Percentiles rank a stretch among this genome's conserved stretches.
Conservation (phyloP, 768 basidiomycete genomes). For the Rickenella mellea region DNA sequence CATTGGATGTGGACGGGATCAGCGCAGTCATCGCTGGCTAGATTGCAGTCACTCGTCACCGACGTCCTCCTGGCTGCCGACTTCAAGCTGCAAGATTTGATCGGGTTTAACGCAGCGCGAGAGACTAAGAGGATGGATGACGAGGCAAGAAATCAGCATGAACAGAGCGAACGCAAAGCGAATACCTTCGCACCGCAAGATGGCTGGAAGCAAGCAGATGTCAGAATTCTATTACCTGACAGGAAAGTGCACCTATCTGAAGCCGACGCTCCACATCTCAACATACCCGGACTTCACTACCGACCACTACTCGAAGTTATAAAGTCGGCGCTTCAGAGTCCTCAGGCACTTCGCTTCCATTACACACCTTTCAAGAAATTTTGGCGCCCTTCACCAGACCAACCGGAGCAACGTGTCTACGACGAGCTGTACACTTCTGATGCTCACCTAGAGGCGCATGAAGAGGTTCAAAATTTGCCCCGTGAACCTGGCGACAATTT, state of each 20-base stretch:
- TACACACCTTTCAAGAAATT: constrained; percentile 20
- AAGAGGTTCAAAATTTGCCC: constrained; percentile 16
- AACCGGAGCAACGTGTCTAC: constrained; percentile 11
- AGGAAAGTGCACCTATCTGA: too few relatives aligned
- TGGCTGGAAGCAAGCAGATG: too few relatives aligned
- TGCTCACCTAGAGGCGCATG: constrained; percentile 19
- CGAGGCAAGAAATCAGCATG: too few relatives aligned
- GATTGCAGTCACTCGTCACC: constrained; percentile 18
- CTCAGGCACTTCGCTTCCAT: constrained; percentile 15
- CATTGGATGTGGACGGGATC: constrained; percentile 21
- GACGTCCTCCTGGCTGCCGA: constrained; percentile 12
- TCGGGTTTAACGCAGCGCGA: constrained; percentile 9
- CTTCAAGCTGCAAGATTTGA: constrained; percentile 14
- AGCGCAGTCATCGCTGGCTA: constrained; percentile 15
- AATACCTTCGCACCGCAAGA: too few relatives aligned
- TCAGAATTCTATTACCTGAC: too few relatives aligned
- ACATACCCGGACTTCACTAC: constrained; percentile 19
- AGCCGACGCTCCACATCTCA: constrained; percentile 6
- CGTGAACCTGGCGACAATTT: constrained; percentile 11
- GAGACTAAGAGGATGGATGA: constrained; percentile 10
- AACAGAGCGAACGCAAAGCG: too few relatives aligned
- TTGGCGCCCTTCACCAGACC: constrained; percentile 1
- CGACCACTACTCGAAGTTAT: constrained; percentile 17
- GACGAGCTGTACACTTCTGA: constrained; percentile 25
- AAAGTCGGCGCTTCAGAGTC: constrained; percentile 12